These are phyloP conservation scores for Davidsoniella australis DNA, from an alignment of 2,329 filamentous ascomycete species.

Conservation along the genomic window DNA sequence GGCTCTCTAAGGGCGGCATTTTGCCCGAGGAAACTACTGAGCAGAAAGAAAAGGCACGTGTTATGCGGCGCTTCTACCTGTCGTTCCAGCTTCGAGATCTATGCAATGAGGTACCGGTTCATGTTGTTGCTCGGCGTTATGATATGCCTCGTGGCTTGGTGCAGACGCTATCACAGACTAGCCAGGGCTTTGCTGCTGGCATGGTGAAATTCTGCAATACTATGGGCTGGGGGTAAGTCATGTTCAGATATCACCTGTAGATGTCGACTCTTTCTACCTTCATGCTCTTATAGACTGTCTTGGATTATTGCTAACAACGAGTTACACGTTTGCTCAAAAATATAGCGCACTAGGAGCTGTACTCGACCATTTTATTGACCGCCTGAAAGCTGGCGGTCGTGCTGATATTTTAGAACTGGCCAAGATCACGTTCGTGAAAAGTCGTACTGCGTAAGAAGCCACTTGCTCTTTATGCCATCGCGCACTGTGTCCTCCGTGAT, in stretches of 20 bases:
- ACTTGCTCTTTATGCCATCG: not conserved
- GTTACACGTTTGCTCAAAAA: not conserved
- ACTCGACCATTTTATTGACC: conserved; percentile 59
- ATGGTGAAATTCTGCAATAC: conserved; percentile 66
- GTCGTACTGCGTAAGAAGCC: conserved; percentile 46
- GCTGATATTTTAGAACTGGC: conserved; percentile 54
- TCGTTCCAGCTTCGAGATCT: conserved; percentile 63
- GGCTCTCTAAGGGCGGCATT: conserved; percentile 49
- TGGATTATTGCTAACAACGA: not conserved
- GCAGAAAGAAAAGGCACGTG: conserved; percentile 41
- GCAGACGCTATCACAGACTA: conserved; percentile 56
- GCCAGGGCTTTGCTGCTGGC: conserved; percentile 60
- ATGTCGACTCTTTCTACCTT: too few species aligned
- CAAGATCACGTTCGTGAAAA: conserved; percentile 60
- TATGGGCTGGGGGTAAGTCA: conserved; percentile 51
- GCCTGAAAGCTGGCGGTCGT: conserved; percentile 53
- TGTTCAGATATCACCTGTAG: not conserved
- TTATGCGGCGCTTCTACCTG: conserved; percentile 58
- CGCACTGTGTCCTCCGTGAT: not conserved
- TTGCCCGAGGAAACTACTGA: conserved; percentile 45
- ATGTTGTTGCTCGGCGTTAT: conserved; percentile 53
- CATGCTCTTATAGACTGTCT: too few species aligned
- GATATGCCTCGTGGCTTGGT: conserved; percentile 51
- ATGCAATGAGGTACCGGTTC: conserved; percentile 59
- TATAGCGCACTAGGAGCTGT: conserved; percentile 49